phyloP scores from a whole-genome alignment of 2,329 filamentous ascomycete genomes.

The Aspergillus tamarii region DNA sequence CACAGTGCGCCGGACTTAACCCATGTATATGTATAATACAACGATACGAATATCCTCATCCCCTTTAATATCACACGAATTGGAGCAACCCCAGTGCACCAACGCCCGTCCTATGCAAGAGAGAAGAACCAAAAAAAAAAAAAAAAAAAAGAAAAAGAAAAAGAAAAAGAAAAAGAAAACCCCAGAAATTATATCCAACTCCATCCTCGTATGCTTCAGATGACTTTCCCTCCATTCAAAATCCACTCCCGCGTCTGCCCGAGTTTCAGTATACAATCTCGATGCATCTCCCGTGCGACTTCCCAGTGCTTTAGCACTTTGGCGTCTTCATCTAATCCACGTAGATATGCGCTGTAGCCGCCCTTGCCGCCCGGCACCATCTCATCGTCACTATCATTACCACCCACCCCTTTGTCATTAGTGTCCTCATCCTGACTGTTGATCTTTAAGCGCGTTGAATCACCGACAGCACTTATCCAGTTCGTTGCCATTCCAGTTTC shows the following conservation, averaged over 20 bases:
- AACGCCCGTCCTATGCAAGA: constrained; percentile 18
- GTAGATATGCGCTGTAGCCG: constrained; percentile 50
- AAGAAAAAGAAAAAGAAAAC: background rate
- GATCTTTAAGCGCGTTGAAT: constrained; percentile 41
- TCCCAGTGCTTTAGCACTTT: constrained; percentile 53
- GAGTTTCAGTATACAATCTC: constrained; percentile 46
- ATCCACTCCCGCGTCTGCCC: constrained; percentile 45
- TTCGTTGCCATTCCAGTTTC: constrained; percentile 47
- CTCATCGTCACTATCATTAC: constrained; percentile 32
- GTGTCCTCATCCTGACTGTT: constrained; percentile 30
- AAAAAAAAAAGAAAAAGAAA: background rate
- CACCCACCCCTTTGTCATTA: constrained; percentile 19
- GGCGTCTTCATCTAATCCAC: constrained; percentile 50
- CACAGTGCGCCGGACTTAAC: background rate
- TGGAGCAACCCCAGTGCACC: constrained; percentile 2
- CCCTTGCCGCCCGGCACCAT: constrained; percentile 39
- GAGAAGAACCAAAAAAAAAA: background rate
- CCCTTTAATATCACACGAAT: background rate
- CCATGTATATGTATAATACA: background rate
- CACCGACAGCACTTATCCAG: constrained; percentile 59
- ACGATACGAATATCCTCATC: background rate
- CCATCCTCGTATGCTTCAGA: constrained; percentile 13
- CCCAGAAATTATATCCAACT: constrained; percentile 13
- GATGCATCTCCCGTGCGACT: constrained; percentile 50
- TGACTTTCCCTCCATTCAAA: constrained; percentile 35